Evolutionary conservation across 1,284 basidiomycete species (phyloP).

Genomic region (Leccinum griseonigrum): DNA sequence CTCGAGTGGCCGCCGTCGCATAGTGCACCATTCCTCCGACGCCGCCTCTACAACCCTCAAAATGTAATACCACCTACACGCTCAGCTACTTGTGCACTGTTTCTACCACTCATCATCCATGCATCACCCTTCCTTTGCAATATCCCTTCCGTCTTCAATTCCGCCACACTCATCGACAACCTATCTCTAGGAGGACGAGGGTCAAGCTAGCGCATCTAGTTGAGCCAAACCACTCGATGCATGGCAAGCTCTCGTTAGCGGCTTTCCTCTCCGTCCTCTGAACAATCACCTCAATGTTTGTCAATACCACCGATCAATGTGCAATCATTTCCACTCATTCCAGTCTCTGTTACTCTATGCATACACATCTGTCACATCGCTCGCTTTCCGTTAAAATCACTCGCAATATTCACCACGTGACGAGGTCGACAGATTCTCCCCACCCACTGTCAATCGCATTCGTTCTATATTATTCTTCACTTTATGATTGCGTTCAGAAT

Average conservation of each 20-base stretch:
- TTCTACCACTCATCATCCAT: slow-evolving; percentile 70
- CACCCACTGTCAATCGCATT: slow-evolving; percentile 40
- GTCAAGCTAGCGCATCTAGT: slow-evolving; percentile 13
- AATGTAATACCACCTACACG: slow-evolving; percentile 74
- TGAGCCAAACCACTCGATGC: slow-evolving; percentile 28
- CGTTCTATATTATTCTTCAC: slow-evolving; percentile 76
- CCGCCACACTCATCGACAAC: slow-evolving; percentile 46
- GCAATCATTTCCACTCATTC: slow-evolving; percentile 50
- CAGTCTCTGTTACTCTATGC: slow-evolving; percentile 47
- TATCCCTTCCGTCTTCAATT: slow-evolving; percentile 46
- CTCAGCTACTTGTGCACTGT: slow-evolving; percentile 56
- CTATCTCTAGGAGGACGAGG: slow-evolving; percentile 37
- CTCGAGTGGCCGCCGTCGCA: slow-evolving; percentile 50
- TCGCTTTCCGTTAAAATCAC: slow-evolving; percentile 39
- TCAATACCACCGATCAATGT: slow-evolving; percentile 36
- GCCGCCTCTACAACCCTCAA: slow-evolving; percentile 44
- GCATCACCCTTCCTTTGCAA: slow-evolving; percentile 69
- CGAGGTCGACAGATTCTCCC: slow-evolving; percentile 41
- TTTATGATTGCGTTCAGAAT: slow-evolving; percentile 49
- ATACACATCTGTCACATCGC: slow-evolving; percentile 43
- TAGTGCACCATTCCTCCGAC: slow-evolving; percentile 34
- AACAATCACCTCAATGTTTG: slow-evolving; percentile 20
- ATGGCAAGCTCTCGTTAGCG: slow-evolving; percentile 10
- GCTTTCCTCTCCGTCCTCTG: slow-evolving; percentile 32
- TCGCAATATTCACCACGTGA: slow-evolving; percentile 37